Conservation (phyloP, 495 filamentous ascomycete species). For the Diplogelasinospora grovesii region DNA sequence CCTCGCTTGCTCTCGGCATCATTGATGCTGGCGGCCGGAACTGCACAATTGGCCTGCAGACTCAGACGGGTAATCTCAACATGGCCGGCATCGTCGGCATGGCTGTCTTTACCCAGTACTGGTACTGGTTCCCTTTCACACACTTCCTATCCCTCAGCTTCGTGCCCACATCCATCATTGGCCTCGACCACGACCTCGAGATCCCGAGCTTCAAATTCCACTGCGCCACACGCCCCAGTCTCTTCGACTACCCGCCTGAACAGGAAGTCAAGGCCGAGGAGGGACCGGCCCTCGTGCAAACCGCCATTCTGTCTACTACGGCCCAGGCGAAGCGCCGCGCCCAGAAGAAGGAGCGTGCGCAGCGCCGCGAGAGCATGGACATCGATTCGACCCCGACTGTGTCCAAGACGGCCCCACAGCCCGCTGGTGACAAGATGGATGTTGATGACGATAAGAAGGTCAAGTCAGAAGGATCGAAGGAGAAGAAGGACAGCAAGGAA, state of each 20-base stretch:
- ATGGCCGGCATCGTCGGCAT: slow-evolving; percentile 96
- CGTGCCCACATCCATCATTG: slow-evolving; percentile 89
- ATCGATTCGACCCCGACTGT: slow-evolving; percentile 70
- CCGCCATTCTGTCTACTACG: slow-evolving; percentile 92
- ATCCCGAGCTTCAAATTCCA: slow-evolving; percentile 95
- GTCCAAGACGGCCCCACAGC: slow-evolving; percentile 59
- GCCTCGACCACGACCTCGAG: slow-evolving; percentile 85
- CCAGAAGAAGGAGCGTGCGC: slow-evolving; percentile 62
- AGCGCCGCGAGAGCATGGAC: slow-evolving; percentile 81
- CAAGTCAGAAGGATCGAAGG: slow-evolving; percentile 59
- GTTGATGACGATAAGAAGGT: slow-evolving; percentile 59
- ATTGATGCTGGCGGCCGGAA: slow-evolving; percentile 98
- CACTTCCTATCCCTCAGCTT: slow-evolving; percentile 95
- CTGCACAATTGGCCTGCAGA: slow-evolving; percentile 95
- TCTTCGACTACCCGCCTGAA: slow-evolving; percentile 97
- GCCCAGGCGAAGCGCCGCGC: slow-evolving; percentile 94
- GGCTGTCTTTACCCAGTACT: slow-evolving; percentile 98
- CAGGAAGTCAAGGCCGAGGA: slow-evolving; percentile 91
- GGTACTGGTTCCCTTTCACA: slow-evolving; percentile 99
- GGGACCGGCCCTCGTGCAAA: slow-evolving; percentile 88
- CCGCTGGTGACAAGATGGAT: slow-evolving; percentile 78
- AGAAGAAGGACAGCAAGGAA: slow-evolving; percentile 55
- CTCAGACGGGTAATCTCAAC: slow-evolving; percentile 95
- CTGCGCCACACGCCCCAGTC: slow-evolving; percentile 85
- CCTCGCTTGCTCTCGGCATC: slow-evolving; percentile 88